Evolutionary conservation across 148 eudicot species (phyloP).

Genomic region (Spergularia marina): DNA sequence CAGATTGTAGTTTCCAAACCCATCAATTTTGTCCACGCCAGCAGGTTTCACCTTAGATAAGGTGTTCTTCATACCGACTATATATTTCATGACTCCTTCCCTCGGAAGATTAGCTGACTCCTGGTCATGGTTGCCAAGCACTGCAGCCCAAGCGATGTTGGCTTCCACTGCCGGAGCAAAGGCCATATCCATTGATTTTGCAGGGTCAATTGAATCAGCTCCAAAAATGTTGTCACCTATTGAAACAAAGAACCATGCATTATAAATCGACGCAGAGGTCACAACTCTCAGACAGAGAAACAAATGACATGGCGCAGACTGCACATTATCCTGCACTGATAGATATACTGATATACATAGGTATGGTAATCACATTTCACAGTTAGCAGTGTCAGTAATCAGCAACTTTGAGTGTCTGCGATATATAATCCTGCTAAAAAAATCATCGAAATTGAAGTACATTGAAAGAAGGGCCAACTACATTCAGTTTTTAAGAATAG

Average conservation of each 20-base stretch:
- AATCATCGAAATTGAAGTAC: too few relatives aligned
- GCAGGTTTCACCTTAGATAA: conserved; percentile 68
- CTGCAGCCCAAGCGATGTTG: conserved; percentile 87
- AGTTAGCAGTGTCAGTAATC: neutral
- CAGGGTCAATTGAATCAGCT: conserved; percentile 60
- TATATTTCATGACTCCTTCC: conserved; percentile 75
- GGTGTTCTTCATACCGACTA: conserved; percentile 64
- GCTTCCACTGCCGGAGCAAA: conserved; percentile 68
- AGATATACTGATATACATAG: neutral
- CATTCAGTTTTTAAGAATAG: too few relatives aligned
- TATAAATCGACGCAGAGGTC: neutral
- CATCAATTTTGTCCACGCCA: conserved; percentile 54
- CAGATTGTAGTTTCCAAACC: conserved; percentile 88
- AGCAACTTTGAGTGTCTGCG: too few relatives aligned
- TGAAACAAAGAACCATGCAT: neutral
- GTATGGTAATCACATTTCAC: neutral
- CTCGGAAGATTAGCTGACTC: conserved; percentile 63
- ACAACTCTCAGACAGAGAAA: neutral
- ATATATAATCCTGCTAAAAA: too few relatives aligned
- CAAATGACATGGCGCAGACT: neutral
- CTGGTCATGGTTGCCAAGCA: conserved; percentile 94
- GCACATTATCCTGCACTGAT: neutral
- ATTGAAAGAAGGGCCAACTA: too few relatives aligned
- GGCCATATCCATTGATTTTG: conserved; percentile 68
- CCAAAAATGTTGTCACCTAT: conserved; percentile 90